A percentile compares a stretch with the other conserved stretches of the same genome.
phyloP scores from a whole-genome alignment of 148 eudicot genomes.

The Vaccinium myrtillus region DNA sequence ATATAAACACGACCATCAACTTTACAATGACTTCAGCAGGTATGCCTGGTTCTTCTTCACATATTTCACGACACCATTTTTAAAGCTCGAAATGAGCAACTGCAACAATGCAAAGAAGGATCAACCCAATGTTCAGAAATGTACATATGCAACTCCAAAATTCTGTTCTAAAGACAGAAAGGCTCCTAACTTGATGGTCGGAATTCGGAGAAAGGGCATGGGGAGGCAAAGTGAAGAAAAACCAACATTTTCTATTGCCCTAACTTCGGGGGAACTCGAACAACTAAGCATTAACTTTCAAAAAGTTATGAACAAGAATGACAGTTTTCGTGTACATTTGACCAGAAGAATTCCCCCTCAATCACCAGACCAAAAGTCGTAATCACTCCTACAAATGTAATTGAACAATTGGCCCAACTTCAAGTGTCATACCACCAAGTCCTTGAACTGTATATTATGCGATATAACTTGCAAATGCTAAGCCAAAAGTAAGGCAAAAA shows the following conservation, averaged over 20 bases:
- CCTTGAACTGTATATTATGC: not conserved
- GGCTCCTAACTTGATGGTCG: not conserved
- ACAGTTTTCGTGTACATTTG: not conserved
- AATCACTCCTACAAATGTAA: not conserved
- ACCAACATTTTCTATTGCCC: not conserved
- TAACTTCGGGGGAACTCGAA: not conserved
- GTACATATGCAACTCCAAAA: not conserved
- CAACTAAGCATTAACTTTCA: not conserved
- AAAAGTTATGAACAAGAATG: not conserved
- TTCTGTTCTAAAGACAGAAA: not conserved
- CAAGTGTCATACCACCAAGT: not conserved
- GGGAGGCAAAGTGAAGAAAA: not conserved
- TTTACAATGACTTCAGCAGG: conserved; percentile 3
- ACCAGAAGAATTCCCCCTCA: not conserved
- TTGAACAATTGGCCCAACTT: not conserved
- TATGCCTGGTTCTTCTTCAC: conserved; percentile 1
- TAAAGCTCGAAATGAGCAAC: conserved; percentile 9
- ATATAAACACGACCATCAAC: not conserved
- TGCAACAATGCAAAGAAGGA: not conserved
- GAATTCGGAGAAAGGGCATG: not conserved
- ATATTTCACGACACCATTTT: not conserved
- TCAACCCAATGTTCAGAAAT: not conserved
- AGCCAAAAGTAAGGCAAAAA: not conserved
- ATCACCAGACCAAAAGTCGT: not conserved
- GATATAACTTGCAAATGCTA: not conserved